These are phyloP conservation scores for Epichloe amarillans DNA, from an alignment of 2,329 filamentous ascomycete species.

Conservation along the genomic window DNA sequence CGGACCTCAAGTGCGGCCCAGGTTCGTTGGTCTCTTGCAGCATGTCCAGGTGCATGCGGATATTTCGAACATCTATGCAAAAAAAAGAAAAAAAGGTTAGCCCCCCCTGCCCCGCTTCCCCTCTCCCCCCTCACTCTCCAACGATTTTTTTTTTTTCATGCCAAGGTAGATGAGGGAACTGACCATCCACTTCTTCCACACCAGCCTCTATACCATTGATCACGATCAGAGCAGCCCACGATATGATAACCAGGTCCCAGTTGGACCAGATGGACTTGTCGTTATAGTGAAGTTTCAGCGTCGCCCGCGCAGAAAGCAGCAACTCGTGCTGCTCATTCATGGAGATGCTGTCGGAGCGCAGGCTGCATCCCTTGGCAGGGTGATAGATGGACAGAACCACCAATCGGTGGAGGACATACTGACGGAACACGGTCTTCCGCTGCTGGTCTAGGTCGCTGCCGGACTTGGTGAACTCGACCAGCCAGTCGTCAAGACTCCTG, in stretches of 20 bases:
- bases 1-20: conserved; percentile 12
- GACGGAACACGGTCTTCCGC: conserved; percentile 23
- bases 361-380: conserved; percentile 24
- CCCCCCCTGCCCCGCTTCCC: no score
- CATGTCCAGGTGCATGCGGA: conserved; percentile 16
- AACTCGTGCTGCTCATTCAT: conserved; percentile 27
- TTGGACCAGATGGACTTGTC: conserved; percentile 30
- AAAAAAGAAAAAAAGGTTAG: no score
- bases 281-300: conserved; percentile 25
- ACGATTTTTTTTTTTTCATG: no score
- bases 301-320: conserved; percentile 26
- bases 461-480: conserved; percentile 23
- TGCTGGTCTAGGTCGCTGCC: conserved; percentile 20
- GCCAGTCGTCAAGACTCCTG: conserved; percentile 27
- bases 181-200: conserved; percentile 24
- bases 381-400: conserved; percentile 31
- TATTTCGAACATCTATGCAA: conserved; percentile 14
- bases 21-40: conserved; percentile 17
- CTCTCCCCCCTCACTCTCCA: no score
- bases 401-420: conserved; percentile 28
- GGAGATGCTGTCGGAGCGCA: conserved; percentile 22
- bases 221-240: conserved; percentile 30
- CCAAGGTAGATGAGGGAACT: not conserved
- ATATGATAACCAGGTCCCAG: conserved; percentile 30
- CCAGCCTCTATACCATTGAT: conserved; percentile 27